Evolutionary conservation across 441 rosid genomes (phyloP).

Genomic region (Syzygium malaccense): DNA sequence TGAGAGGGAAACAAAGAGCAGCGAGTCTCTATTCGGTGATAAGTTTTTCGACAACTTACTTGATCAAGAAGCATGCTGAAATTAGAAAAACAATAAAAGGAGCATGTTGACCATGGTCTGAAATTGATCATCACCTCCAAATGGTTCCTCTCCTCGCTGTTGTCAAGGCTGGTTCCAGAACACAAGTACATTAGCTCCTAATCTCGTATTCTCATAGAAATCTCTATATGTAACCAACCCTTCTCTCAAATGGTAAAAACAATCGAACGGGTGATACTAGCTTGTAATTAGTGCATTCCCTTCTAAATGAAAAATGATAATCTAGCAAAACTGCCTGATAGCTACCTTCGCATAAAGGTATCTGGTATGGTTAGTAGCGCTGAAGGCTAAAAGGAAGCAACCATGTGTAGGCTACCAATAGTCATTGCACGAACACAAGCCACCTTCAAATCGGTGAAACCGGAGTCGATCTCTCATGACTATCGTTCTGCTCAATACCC

Average conservation of each 20-base stretch:
- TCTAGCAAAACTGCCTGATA: background rate
- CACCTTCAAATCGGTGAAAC: slow-evolving; percentile 80
- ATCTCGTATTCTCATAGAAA: background rate
- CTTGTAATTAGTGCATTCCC: background rate
- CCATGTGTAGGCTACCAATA: slow-evolving; percentile 44
- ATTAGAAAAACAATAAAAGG: background rate
- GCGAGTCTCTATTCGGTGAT: background rate
- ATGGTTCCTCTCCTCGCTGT: background rate
- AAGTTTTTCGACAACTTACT: background rate
- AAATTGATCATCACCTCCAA: background rate
- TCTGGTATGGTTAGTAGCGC: background rate
- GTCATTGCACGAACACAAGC: slow-evolving; percentile 67
- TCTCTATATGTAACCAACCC: background rate
- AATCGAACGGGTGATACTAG: background rate
- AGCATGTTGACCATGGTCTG: background rate
- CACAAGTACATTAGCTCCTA: background rate
- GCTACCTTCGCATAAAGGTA: background rate
- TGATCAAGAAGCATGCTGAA: background rate
- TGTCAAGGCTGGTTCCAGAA: background rate
- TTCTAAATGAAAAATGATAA: background rate
- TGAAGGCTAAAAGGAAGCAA: background rate
- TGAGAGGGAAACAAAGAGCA: background rate
- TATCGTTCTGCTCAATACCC: slow-evolving; percentile 50
- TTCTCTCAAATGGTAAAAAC: background rate
- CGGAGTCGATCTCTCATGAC: slow-evolving; percentile 69